Evolutionary conservation across 345 rosid species (phyloP).

Genomic region (Syzygium grande): DNA sequence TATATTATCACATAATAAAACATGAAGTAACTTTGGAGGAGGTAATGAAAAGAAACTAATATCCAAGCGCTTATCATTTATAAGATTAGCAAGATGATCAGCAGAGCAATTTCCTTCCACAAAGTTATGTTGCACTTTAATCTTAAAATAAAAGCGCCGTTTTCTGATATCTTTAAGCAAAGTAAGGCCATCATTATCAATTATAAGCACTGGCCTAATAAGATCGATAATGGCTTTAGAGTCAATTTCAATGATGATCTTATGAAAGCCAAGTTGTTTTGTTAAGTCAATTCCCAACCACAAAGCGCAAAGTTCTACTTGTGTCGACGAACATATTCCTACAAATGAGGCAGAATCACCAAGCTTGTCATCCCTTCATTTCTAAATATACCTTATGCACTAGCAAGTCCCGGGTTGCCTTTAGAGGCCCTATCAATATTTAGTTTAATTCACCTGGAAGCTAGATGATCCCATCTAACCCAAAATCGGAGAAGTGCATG

Average conservation of each 20-base stretch:
- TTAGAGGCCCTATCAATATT: not conserved
- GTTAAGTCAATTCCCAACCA: not conserved
- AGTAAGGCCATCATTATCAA: not conserved
- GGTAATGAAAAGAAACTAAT: not conserved
- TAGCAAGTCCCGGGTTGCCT: not conserved
- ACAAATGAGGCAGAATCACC: not conserved
- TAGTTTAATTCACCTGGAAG: not conserved
- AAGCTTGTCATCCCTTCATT: not conserved
- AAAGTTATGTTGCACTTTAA: no score
- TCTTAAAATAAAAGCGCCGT: no score
- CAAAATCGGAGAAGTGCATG: not conserved
- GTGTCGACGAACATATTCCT: not conserved
- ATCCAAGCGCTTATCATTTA: rapidly evolving
- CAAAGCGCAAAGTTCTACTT: not conserved
- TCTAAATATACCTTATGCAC: not conserved
- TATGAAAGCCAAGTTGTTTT: not conserved
- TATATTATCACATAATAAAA: not conserved
- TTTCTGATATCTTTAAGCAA: not conserved
- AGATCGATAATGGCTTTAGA: not conserved
- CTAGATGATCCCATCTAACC: not conserved
- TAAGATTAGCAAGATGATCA: not conserved
- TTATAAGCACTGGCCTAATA: not conserved
- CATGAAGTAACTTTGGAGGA: not conserved
- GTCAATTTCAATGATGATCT: not conserved
- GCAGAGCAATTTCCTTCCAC: not conserved